Evolutionary conservation across 2,329 filamentous ascomycete genomes (phyloP).

Genomic region (Xylaria sp.): DNA sequence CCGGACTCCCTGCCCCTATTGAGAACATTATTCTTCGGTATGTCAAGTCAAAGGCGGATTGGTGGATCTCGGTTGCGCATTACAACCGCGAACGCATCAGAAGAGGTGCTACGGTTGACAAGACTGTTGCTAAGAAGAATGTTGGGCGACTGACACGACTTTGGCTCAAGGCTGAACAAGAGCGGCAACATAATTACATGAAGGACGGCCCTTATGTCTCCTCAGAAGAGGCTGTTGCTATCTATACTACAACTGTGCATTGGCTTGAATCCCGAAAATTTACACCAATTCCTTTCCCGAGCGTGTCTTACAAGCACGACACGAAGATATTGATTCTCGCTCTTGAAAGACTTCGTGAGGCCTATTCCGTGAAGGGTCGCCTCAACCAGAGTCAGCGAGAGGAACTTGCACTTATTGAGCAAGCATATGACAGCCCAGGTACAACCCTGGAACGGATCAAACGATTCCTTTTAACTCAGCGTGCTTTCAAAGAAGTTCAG

Average conservation of each 20-base stretch:
- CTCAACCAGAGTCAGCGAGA: constrained; percentile 98
- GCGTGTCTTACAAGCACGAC: constrained; percentile 99
- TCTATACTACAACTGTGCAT: constrained; percentile 98
- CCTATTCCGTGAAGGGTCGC: constrained; percentile 96
- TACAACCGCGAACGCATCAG: constrained; percentile 98
- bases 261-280: constrained; percentile 99
- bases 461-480: constrained; percentile 93
- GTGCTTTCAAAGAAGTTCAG: constrained; percentile 98
- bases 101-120: constrained; percentile 95
- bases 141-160: constrained; percentile 91
- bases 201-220: constrained; percentile 99
- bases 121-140: constrained; percentile 99
- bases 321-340: constrained; percentile 98
- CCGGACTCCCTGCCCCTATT: constrained; percentile 93
- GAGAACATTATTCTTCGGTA: constrained; percentile 99
- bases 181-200: constrained; percentile 98
- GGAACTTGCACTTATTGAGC: constrained; percentile 94
- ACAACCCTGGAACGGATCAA: constrained; percentile 97
- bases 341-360: constrained; percentile 89
- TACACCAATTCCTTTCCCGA: constrained; percentile 97
- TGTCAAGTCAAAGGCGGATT: constrained; percentile 98
- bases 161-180: constrained; percentile 98
- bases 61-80: constrained; percentile 99
- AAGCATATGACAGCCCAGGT: constrained; percentile 97
- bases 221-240: constrained; percentile 97